Base-by-base conservation (phyloP, 441 rosid genomes). In the Daphne laureola region DNA sequence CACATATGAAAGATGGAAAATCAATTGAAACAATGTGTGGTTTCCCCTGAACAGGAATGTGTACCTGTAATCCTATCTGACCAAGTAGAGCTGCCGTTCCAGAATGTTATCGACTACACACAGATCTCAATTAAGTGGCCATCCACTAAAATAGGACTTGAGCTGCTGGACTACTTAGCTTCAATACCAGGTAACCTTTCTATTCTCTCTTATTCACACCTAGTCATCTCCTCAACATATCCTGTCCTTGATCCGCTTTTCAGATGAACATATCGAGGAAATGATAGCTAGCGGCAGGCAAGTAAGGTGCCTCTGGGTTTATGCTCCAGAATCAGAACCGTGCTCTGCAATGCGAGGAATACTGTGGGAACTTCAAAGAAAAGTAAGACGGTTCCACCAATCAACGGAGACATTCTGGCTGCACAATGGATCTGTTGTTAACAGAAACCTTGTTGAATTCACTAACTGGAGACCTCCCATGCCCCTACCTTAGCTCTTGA, bases 321-420 rank as follows among this genome's bases (percentile, higher is more conserved):
- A 93, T 50, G 80, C 84, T 47, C 74, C 82, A 13, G 97, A 84
- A 31, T 68, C 84, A 0, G 81, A 75, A 45, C 65, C 66, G 0
- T 89, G 98, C 64, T 86, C 96, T 49, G 92, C 97, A 21, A 81
- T 78, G 68, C 73, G 55, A 68, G 98, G 89, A 55, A 73, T 93
- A 55, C 12, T 93, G 66, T 90, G 96, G 98, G 97, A 93, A 64
- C 93, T 93, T 54, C 98, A 89, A 62, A 81, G 87, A 58, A 92
- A 92, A 80, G 87, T 80, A 52, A 81, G 98, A 73, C 73, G 67
- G 46, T 92, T 89, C 64, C 98, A 92, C 58, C 98, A 80, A 51
- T 92, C 97, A 4, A 62, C 84, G 0, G 97, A 84, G 72, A 93
- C 98, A 47, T 93, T 89, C 74, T 93, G 98, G 98, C 75, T 93